phyloP scores from a whole-genome alignment of 495 filamentous ascomycete genomes.

The Podospora bellae-mahoneyi region DNA sequence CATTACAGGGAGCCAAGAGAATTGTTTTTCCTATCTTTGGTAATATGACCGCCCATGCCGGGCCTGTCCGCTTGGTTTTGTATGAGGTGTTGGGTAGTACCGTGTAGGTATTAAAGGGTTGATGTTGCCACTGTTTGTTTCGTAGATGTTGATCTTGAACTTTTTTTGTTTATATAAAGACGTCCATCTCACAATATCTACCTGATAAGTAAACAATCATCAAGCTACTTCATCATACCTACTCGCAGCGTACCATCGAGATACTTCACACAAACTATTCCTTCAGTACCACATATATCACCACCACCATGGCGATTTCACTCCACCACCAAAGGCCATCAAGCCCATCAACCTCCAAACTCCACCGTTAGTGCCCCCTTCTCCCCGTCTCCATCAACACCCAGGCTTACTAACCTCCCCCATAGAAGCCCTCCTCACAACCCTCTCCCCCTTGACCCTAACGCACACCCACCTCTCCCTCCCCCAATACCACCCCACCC shows the following conservation, averaged over 20 bases:
- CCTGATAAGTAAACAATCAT: not conserved
- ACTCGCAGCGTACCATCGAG: not conserved
- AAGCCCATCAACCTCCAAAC: not conserved
- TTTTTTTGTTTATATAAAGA: not conserved
- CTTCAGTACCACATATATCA: not conserved
- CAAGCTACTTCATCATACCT: not conserved
- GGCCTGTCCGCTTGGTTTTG: not conserved
- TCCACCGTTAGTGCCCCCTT: not conserved
- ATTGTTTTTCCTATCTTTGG: slow-evolving; percentile 6
- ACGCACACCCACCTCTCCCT: slow-evolving; percentile 24
- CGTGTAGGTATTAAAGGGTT: not conserved
- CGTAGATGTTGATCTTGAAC: not conserved
- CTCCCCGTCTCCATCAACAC: too few relatives aligned
- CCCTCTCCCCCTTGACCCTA: slow-evolving; percentile 4
- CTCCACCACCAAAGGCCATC: not conserved
- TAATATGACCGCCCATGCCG: not conserved
- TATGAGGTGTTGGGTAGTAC: not conserved
- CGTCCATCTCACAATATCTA: not conserved
- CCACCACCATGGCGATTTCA: not conserved
- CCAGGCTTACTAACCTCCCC: not conserved
- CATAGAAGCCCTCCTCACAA: not conserved
- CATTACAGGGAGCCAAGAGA: not conserved
- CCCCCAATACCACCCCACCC: slow-evolving; percentile 25
- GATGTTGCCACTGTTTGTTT: not conserved
- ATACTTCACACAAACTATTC: not conserved